These are phyloP conservation scores for Rhodomyrtus psidioides DNA, from an alignment of 441 rosid species.

Conservation along the genomic window DNA sequence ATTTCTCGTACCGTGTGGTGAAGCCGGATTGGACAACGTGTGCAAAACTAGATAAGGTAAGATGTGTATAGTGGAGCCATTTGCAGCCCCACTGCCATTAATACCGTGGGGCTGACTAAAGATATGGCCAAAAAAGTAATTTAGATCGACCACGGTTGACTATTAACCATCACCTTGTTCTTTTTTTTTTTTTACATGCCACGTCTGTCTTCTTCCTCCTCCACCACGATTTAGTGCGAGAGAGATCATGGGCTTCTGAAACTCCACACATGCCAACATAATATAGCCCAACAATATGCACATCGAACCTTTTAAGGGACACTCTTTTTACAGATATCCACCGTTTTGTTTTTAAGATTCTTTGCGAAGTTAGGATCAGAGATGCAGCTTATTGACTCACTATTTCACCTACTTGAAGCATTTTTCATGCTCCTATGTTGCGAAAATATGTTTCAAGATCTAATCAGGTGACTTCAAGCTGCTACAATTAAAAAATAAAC, in stretches of 20 bases:
- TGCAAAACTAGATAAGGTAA: too few relatives aligned
- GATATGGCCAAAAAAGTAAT: rapidly evolving
- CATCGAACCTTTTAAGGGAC: background rate
- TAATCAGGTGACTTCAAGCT: rapidly evolving
- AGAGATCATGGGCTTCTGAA: too few relatives aligned
- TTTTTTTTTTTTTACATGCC: rapidly evolving
- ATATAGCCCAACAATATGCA: background rate
- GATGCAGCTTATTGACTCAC: too few relatives aligned
- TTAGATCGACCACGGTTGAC: rapidly evolving
- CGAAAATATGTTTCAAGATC: background rate
- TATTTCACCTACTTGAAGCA: background rate
- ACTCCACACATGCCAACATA: too few relatives aligned
- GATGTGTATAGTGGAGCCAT: too few relatives aligned
- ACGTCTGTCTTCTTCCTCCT: background rate
- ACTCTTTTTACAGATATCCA: background rate
- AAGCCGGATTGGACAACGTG: too few relatives aligned
- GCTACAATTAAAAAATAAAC: background rate
- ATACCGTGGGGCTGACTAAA: background rate
- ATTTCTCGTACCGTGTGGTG: too few relatives aligned
- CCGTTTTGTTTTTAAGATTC: background rate
- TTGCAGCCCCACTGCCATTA: too few relatives aligned
- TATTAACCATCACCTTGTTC: background rate
- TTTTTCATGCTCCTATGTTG: rapidly evolving
- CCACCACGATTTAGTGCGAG: rapidly evolving
- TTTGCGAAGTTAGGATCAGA: background rate